Evolutionary conservation across 495 filamentous ascomycete species (phyloP).

Genomic region (Baudoinia panamericana): DNA sequence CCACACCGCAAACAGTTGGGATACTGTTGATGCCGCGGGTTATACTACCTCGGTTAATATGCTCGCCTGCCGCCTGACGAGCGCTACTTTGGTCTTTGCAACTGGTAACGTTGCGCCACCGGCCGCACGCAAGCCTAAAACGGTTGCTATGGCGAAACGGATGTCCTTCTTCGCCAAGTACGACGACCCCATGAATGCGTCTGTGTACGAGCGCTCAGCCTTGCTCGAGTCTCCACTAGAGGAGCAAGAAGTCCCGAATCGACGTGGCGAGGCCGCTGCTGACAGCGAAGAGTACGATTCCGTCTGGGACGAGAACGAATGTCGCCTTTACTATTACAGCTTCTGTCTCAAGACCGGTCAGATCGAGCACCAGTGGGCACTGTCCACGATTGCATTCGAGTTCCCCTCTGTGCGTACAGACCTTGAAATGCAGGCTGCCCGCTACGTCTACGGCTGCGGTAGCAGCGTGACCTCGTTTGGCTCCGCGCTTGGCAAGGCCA

Average conservation of each 20-base stretch:
- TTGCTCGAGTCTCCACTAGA: constrained; percentile 18
- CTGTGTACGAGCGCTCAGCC: constrained; percentile 11
- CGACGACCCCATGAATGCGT: constrained; percentile 15
- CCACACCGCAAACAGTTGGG: constrained; percentile 57
- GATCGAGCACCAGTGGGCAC: constrained; percentile 48
- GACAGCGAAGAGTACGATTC: too few relatives aligned
- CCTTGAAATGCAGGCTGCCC: constrained; percentile 39
- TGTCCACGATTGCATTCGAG: constrained; percentile 49
- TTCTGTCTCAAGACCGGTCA: constrained; percentile 32
- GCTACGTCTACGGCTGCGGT: constrained; percentile 46
- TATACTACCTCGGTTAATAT: constrained; percentile 38
- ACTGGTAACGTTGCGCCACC: constrained; percentile 43
- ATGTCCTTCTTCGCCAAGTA: constrained; percentile 29
- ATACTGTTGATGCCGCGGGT: constrained; percentile 22
- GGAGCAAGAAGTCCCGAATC: constrained; percentile 12
- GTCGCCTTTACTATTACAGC: constrained; percentile 51
- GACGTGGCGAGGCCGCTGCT: too few relatives aligned
- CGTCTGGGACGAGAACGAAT: constrained; percentile 43
- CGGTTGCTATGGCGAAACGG: constrained; percentile 20
- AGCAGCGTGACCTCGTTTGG: constrained; percentile 37
- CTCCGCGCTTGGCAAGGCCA: constrained; percentile 39
- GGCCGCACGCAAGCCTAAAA: constrained; percentile 13
- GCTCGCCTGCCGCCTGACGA: constrained; percentile 49
- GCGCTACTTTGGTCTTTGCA: constrained; percentile 44
- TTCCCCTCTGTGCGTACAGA: constrained; percentile 43